These are phyloP conservation scores for Pyricularia sp. DNA, from an alignment of 2,329 filamentous ascomycete genomes.

Conservation along the genomic window DNA sequence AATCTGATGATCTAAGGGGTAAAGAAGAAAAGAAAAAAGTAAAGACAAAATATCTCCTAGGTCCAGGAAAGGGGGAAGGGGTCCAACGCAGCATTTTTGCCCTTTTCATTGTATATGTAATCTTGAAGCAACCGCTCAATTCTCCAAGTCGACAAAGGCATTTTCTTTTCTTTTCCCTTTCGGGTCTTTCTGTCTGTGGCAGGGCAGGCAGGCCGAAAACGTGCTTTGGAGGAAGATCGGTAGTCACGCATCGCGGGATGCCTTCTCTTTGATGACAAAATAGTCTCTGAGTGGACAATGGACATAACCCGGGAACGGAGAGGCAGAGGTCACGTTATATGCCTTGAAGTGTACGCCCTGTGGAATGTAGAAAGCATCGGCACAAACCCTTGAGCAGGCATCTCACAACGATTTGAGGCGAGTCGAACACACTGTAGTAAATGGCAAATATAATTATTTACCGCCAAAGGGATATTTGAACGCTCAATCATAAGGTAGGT, in stretches of 20 bases:
- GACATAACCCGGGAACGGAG: not conserved
- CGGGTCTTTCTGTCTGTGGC: not conserved
- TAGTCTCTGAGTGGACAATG: not conserved
- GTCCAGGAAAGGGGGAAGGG: not conserved
- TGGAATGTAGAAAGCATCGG: not conserved
- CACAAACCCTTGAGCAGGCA: not conserved
- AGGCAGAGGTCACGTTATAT: not conserved
- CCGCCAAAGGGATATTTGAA: not conserved
- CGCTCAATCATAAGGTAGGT: not conserved
- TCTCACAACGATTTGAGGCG: not conserved
- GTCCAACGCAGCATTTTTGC: not conserved
- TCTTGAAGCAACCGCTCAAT: not conserved
- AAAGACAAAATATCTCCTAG: not conserved
- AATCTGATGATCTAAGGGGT: not conserved
- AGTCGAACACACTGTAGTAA: not conserved
- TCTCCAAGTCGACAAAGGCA: not conserved
- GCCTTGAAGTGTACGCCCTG: not conserved
- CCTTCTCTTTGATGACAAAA: not conserved
- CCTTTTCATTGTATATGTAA: not conserved
- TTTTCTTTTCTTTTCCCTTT: not conserved
- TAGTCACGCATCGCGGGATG: not conserved
- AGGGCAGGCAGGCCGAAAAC: not conserved
- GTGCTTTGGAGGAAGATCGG: not conserved
- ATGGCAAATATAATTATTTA: not conserved
- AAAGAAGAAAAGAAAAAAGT: not conserved